phyloP scores from a whole-genome alignment of 1,284 basidiomycete genomes.

The Cutaneotrichosporon spelunceum region DNA sequence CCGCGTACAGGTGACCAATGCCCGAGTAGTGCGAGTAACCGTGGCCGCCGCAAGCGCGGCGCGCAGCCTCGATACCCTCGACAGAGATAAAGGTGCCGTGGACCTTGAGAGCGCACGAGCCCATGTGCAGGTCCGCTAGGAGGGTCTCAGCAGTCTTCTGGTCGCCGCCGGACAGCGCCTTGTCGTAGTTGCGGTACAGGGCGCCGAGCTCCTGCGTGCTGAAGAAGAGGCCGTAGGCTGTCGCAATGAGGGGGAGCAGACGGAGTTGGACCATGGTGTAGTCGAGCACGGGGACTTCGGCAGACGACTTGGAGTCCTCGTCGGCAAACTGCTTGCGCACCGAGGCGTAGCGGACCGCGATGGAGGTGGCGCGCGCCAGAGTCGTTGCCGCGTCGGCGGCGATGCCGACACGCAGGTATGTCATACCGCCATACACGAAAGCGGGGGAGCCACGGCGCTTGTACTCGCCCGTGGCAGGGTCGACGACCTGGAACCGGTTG shows the following conservation, averaged over 20 bases:
- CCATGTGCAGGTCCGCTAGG: slow-evolving; percentile 19
- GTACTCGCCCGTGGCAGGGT: slow-evolving; percentile 51
- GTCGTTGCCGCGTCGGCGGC: slow-evolving; percentile 56
- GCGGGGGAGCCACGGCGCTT: slow-evolving; percentile 54
- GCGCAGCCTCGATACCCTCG: slow-evolving; percentile 55
- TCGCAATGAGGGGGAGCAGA: slow-evolving; percentile 57
- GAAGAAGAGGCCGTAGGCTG: slow-evolving; percentile 59
- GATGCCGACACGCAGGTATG: slow-evolving; percentile 57
- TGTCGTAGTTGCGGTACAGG: slow-evolving; percentile 41
- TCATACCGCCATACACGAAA: slow-evolving; percentile 59
- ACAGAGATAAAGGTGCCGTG: slow-evolving; percentile 53
- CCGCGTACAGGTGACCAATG: slow-evolving; percentile 56
- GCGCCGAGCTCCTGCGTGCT: slow-evolving; percentile 53
- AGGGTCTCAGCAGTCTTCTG: slow-evolving; percentile 14
- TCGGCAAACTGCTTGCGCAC: slow-evolving; percentile 57
- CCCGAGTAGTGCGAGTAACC: slow-evolving; percentile 59
- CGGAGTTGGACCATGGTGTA: slow-evolving; percentile 60
- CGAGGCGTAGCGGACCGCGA: slow-evolving; percentile 58
- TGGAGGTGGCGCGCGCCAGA: slow-evolving; percentile 56
- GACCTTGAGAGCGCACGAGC: slow-evolving; percentile 17
- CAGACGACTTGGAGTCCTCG: slow-evolving; percentile 44
- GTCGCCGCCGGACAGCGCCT: slow-evolving; percentile 7
- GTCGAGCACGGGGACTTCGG: slow-evolving; percentile 58
- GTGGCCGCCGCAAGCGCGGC: slow-evolving; percentile 58
- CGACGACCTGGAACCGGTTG: slow-evolving; percentile 58